Evolutionary conservation across 768 basidiomycete genomes (phyloP).

Genomic region (Dictyophora rubrovolvata): DNA sequence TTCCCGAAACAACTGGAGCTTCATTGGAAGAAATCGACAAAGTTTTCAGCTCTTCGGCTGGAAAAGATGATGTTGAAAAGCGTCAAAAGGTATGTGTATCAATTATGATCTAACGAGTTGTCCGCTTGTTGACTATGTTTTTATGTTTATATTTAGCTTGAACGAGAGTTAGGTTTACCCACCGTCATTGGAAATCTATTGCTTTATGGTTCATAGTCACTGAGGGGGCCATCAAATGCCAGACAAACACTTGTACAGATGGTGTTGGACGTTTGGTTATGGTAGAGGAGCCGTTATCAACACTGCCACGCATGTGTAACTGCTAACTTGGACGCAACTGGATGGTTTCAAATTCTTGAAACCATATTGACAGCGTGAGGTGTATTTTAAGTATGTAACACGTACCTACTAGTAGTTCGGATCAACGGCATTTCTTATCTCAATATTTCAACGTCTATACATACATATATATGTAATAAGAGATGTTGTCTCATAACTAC

Average conservation of each 20-base stretch:
- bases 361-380: no score
- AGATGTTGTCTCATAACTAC: no score
- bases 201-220: slow-evolving; percentile 11
- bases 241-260: no score
- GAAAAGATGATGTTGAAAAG: slow-evolving; percentile 39
- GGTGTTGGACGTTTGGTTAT: no score
- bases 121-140: not conserved
- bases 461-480: no score
- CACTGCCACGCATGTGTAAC: not conserved
- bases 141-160: slow-evolving; percentile 34
- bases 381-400: no score
- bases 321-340: no score
- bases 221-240: not conserved
- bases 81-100: slow-evolving; percentile 40
- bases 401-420: no score
- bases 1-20: slow-evolving; percentile 72
- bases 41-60: slow-evolving; percentile 52
- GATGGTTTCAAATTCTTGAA: no score
- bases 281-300: no score
- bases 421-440: no score
- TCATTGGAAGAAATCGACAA: slow-evolving; percentile 69
- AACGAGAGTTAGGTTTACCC: slow-evolving; percentile 43
- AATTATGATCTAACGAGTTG: not conserved
- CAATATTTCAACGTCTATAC: no score
- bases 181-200: slow-evolving; percentile 33